Evolutionary conservation across 2,329 filamentous ascomycete species (phyloP), one percentile per base, ranked within the genome.

Genomic region (Ophiocordyceps camponoti-rufipedis): DNA sequence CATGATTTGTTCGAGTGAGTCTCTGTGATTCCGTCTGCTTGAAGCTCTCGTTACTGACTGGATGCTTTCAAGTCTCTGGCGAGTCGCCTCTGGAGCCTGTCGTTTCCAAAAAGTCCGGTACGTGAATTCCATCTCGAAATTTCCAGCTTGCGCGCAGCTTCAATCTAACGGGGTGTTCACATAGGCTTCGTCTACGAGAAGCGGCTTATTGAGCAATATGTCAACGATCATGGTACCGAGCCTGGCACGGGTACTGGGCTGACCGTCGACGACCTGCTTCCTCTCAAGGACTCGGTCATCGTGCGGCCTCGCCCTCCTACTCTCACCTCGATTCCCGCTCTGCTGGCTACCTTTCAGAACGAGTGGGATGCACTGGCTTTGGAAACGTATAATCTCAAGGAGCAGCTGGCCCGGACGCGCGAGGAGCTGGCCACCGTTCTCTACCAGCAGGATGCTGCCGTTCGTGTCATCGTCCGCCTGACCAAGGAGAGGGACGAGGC

Each of bases 381-480:
- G 33, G 91, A 98, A 66, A 85, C 86, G 44, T 95, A 87, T 62
- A 91, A 85, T 53, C 68, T 96, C 48, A 82, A 85, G 65, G 85
- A 95, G 62, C 86, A 94, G 59, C 71, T 98, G 50, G 74, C 82
- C 44, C 85, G 94, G 60, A 94, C 88, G 40, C 74, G 89, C 52
- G 88, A 95, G 65, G 91, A 98, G 68, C 76, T 98, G 47, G 86
- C 86, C 47, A 91, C 86, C 1, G 85, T 91, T 0, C 72, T 98
- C 23, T 98, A 98, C 65, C 89, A 96, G 65, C 85, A 96, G 55
- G 91, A 98, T 70, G 89, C 91, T 2, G 91, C 91, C n/a, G 80
- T 94, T 44, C 75, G 91, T 50, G 91, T 98, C 43, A 94, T 98
- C 64, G 87, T 87, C 52, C 78, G 89, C 43, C 61, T 98, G 60